Conservation (phyloP, 805 yeast species). For the Barnettozyma botsteinii region DNA sequence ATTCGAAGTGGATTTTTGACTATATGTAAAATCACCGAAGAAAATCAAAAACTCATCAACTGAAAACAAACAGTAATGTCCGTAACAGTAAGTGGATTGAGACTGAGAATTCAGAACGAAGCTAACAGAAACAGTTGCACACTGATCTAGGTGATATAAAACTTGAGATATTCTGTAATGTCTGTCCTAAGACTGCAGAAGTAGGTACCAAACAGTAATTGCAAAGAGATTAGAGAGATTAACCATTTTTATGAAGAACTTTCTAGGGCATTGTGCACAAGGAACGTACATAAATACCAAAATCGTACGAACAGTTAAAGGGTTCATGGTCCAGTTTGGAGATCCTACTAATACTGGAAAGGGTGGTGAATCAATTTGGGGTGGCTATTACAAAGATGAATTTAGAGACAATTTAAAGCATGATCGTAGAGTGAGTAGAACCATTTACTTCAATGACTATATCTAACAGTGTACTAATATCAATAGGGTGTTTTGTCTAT, state of each 20-base stretch:
- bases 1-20: too few species aligned
- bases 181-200: slow-evolving; percentile 34
- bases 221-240: not conserved
- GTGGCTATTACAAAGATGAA: slow-evolving; percentile 77
- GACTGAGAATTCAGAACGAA: too few species aligned
- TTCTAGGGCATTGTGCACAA: slow-evolving; percentile 39
- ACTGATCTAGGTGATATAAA: slow-evolving; percentile 35
- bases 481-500: slow-evolving; percentile 51
- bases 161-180: slow-evolving; percentile 34
- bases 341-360: slow-evolving; percentile 73
- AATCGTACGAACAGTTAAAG: slow-evolving; percentile 67
- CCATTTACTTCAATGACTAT: too few species aligned
- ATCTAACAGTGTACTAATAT: not conserved
- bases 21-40: not conserved
- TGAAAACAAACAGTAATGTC: slow-evolving; percentile 12
- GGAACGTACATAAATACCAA: slow-evolving; percentile 43
- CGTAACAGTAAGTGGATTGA: slow-evolving; percentile 15
- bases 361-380: slow-evolving; percentile 79
- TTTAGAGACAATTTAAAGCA: slow-evolving; percentile 58
- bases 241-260: slow-evolving; percentile 32
- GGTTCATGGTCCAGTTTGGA: slow-evolving; percentile 83
- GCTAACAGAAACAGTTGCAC: slow-evolving; percentile 25
- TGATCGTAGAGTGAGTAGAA: slow-evolving; percentile 56
- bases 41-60: not conserved
- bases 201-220: slow-evolving; percentile 17